phyloP scores from a whole-genome alignment of 2,329 filamentous ascomycete genomes.

The Fusarium buharicum region DNA sequence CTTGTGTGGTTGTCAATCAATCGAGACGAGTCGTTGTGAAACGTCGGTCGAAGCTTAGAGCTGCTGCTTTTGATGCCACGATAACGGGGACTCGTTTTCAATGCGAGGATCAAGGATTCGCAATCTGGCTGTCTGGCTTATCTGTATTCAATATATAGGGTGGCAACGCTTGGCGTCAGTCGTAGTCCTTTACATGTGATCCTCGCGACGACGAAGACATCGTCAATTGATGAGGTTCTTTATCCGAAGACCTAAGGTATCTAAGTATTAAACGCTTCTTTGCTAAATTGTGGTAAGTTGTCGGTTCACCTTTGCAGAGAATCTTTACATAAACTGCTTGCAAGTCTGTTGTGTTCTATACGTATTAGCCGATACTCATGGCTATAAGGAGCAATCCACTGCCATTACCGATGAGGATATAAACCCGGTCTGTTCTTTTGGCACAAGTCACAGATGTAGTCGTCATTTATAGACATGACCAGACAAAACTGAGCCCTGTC shows the following conservation, averaged over 20 bases:
- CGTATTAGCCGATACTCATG: too few species aligned
- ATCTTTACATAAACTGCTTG: too few species aligned
- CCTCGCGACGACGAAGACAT: neutral
- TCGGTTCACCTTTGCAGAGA: too few species aligned
- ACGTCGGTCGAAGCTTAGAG: neutral
- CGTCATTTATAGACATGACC: too few species aligned
- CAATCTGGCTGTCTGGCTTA: neutral
- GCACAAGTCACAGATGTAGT: too few species aligned
- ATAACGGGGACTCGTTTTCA: neutral
- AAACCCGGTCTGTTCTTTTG: too few species aligned
- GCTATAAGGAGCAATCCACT: too few species aligned
- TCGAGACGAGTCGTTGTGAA: neutral
- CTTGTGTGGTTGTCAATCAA: neutral
- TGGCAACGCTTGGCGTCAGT: neutral
- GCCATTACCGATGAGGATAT: too few species aligned
- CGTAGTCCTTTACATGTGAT: neutral
- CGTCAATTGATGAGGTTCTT: neutral
- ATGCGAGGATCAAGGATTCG: neutral
- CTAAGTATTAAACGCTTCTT: too few species aligned
- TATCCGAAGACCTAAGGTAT: neutral
- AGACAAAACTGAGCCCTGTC: too few species aligned
- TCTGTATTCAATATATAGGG: neutral
- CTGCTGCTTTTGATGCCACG: neutral
- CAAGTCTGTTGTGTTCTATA: too few species aligned
- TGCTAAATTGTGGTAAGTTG: too few species aligned